Evolutionary conservation across 129 eudicot genomes (phyloP), one percentile per base, ranked within the genome.

Genomic region (Escallonia rubra): DNA sequence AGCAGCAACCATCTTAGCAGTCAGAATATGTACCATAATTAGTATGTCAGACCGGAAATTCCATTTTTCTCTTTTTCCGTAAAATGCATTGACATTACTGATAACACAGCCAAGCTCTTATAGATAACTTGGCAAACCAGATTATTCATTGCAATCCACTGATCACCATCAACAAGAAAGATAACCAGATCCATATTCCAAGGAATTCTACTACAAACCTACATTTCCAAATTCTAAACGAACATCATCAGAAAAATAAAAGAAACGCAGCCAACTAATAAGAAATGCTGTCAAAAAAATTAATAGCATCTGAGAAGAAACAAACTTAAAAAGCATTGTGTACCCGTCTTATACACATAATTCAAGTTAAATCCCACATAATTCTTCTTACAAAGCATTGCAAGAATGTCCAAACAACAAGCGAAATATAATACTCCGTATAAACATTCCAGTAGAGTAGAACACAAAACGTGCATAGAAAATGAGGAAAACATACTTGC

Each of bases 181-280:
- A 41, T 1, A 54, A 41, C 64, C 80, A 67, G 81, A 76, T 72
- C 73, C 46, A 59, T 67, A 49, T 7, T 51, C 63, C 50, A 76
- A 67, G 75, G 53, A 42, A 61, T 41, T 61, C 13, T 54, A 63
- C 41, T 61, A 63, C 34, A 15, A 71, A 71, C 75, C 75, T 62
- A 53, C 68, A 51, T 71, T 11, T 40, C 77, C 59, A 52, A 65
- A 65, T 59, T 60, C 12, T 3, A 45, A 71, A 51, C 64, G 57
- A 4, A 53, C 65, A 16, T 41, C 50, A 70, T 47, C 58, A 63
- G 45, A 63, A 73, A 49, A 10, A 10, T 69, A 46, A 65, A 64
- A 15, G 66, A 43, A 40, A 40, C 64, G 61, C 52, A 54, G n/a
- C 11, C 59, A 51, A 60, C 77, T 63, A 10, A 14, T n/a, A 55